Evolutionary conservation across 805 yeast species (phyloP), one percentile per base, ranked within the genome.

Genomic region (Ogataea ganodermae): DNA sequence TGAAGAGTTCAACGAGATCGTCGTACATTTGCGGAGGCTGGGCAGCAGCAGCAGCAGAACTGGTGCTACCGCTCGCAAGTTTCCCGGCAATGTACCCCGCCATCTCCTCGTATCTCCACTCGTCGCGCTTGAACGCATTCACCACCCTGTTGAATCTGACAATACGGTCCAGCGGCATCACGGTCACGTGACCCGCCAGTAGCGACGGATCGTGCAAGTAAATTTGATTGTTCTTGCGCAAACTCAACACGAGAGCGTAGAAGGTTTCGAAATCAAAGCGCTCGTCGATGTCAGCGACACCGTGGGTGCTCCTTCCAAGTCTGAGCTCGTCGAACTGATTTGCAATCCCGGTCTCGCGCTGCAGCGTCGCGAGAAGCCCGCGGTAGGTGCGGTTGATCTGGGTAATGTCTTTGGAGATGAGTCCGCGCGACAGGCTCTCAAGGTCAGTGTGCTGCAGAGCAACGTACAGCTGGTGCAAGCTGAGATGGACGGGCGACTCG

Each of bases 171-270:
- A 75, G 56, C 1, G 83, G 83, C 17, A 73, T 53, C 3, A 72
- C 69, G 0, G 76, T 71, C 1, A 77, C 71, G 2, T 74, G 69
- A 6, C 73, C 53, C 4, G 82, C 76, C 1, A 54, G 35, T 6
- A 43, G 35, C 6, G 41, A 38, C 16, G 59, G 27, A 35, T 61
- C 56, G 48, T 60, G 60, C 2, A 56, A 41, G 37, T 70, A 67
- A 48, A 53, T 74, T 63, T 42, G 72, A 61, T 58, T 76, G 78
- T 58, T 78, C 40, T 67, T 79, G 51, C 76, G 67, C 20, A 84
- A 56, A 1, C 79, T 72, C 51, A 81, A 64, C 13, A 79, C 68
- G 20, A 78, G 67, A 0, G 85, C 76, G 46, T 75, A 70, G 24
- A 69, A 64, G 0, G 58, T 49, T 0, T 70, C 52, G 2, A 68